A percentile compares a stretch with the other conserved stretches of the same genome.
Evolutionary conservation across 164 flowering plant species (phyloP).

Genomic region (Vitis cinerea): DNA sequence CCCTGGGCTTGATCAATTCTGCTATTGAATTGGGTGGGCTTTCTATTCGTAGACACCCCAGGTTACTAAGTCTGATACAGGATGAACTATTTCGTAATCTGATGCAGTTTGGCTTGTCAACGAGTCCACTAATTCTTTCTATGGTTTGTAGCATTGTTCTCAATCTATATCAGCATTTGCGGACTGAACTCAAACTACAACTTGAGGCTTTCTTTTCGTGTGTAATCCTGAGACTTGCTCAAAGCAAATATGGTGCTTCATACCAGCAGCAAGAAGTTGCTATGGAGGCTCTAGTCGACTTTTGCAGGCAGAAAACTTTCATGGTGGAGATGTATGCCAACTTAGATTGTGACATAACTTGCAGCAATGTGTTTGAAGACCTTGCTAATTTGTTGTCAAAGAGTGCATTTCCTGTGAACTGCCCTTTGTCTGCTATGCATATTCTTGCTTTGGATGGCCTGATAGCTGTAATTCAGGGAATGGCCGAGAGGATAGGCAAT

Average conservation of each 20-base stretch:
- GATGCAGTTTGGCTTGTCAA: conserved; percentile 68
- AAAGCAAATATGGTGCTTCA: conserved; percentile 52
- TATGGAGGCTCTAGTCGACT: conserved; percentile 69
- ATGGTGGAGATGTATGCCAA: conserved; percentile 62
- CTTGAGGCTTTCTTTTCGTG: conserved; percentile 66
- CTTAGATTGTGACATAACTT: conserved; percentile 63
- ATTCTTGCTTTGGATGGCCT: conserved; percentile 68
- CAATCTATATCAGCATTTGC: conserved; percentile 58
- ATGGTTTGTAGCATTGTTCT: conserved; percentile 65
- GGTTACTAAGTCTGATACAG: conserved; percentile 47
- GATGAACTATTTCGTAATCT: conserved; percentile 55
- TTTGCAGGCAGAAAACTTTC: conserved; percentile 59
- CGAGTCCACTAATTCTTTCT: conserved; percentile 65
- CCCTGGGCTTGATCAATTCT: conserved; percentile 57
- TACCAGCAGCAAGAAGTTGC: conserved; percentile 74
- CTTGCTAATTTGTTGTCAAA: conserved; percentile 58
- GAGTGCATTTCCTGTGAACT: conserved; percentile 67
- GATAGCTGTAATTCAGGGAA: conserved; percentile 55
- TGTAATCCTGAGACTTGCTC: conserved; percentile 60
- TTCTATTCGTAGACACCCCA: conserved; percentile 47
- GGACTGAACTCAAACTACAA: conserved; percentile 57
- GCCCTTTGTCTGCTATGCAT: conserved; percentile 57
- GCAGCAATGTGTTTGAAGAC: conserved; percentile 66
- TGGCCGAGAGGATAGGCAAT: conserved; percentile 54
- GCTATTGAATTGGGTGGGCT: conserved; percentile 63